phyloP scores from a whole-genome alignment of 805 yeast species.

The Pichia membranifaciens region DNA sequence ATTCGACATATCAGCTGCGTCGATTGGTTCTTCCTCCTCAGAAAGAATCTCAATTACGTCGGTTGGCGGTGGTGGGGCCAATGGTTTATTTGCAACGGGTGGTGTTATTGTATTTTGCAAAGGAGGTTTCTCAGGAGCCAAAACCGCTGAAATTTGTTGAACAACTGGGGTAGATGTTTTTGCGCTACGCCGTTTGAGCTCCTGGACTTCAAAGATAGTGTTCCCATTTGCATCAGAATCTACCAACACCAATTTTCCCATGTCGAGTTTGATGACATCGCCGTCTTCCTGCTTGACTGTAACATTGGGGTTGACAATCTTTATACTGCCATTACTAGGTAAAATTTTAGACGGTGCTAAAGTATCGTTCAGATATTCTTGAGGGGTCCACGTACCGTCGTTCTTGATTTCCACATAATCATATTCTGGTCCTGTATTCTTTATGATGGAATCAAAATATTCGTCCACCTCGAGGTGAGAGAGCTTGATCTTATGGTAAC shows the following conservation, averaged over 20 bases:
- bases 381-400: conserved; percentile 68
- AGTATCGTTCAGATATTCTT: conserved; percentile 8
- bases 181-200: not conserved
- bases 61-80: not conserved
- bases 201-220: not conserved
- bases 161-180: too few relatives aligned
- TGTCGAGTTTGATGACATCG: conserved; percentile 8
- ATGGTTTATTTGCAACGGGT: too few relatives aligned
- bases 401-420: conserved; percentile 62
- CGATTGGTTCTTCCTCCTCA: conserved; percentile 4
- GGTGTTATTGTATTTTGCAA: too few relatives aligned
- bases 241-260: conserved; percentile 5
- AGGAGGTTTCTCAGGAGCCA: too few relatives aligned
- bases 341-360: conserved; percentile 5
- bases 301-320: not conserved
- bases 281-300: conserved; percentile 12
- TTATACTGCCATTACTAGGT: not conserved
- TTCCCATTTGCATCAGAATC: conserved; percentile 8
- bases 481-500: conserved; percentile 47
- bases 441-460: conserved; percentile 58
- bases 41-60: conserved; percentile 9
- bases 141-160: too few relatives aligned
- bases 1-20: too few relatives aligned
- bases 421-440: conserved; percentile 44
- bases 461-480: conserved; percentile 69